phyloP scores from a whole-genome alignment of 768 basidiomycete species.

The Saitozyma podzolica region DNA sequence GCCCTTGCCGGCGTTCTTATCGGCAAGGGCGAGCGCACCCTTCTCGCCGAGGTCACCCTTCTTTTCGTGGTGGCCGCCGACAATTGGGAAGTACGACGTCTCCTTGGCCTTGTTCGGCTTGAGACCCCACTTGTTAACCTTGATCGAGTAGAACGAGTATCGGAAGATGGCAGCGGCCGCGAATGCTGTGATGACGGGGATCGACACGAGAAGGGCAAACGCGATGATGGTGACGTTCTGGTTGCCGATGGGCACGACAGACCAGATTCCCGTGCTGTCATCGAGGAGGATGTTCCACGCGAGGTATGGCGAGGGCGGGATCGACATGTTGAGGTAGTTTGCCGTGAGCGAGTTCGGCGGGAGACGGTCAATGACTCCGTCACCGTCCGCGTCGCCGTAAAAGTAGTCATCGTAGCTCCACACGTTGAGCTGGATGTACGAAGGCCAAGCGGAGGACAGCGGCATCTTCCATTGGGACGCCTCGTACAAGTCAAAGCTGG shows the following conservation, averaged over 20 bases:
- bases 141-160: conserved; percentile 96
- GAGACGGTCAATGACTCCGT: conserved; percentile 84
- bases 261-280: conserved; percentile 74
- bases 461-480: conserved; percentile 58
- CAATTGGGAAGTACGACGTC: conserved; percentile 80
- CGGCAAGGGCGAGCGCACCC: conserved; percentile 57
- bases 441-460: conserved; percentile 87
- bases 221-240: conserved; percentile 79
- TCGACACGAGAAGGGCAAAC: conserved; percentile 75
- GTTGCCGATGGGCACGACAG: conserved; percentile 76
- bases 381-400: conserved; percentile 85
- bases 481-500: conserved; percentile 62
- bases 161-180: conserved; percentile 84
- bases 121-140: conserved; percentile 86
- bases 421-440: conserved; percentile 84
- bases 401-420: conserved; percentile 89
- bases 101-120: conserved; percentile 60
- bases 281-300: conserved; percentile 82
- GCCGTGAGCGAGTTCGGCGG: conserved; percentile 73
- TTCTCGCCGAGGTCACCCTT: conserved; percentile 57
- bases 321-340: conserved; percentile 88
- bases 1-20: conserved; percentile 67
- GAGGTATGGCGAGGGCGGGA: conserved; percentile 81
- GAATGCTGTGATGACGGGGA: conserved; percentile 80
- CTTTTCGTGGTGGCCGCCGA: conserved; percentile 63